Base-by-base conservation (phyloP, 2,329 filamentous ascomycete species). In the Albifimbria verrucaria region DNA sequence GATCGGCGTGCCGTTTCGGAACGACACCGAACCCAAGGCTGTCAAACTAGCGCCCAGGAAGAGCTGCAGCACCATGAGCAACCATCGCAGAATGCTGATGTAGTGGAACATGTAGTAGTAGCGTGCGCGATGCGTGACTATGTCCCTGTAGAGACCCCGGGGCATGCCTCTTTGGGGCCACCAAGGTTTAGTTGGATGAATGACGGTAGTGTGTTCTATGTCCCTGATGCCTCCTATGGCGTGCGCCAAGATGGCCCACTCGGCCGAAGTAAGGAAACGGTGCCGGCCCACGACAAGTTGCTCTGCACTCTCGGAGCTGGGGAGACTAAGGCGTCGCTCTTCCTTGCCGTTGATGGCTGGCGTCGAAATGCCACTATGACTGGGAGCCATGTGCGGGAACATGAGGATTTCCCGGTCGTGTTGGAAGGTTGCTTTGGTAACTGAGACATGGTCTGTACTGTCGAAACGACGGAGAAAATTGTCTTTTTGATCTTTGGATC, bases 141-240 rank as follows among this genome's bases (percentile, higher is more conserved):
- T 68, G 52, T 80, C 78, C 49, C 68, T 70, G 59, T 81, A 82
- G 4, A 82, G 66, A 1, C 79, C 79, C 12, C 67, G 68, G 6
- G 73, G 72, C 59, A 82, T 72, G 10, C 78, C 77, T 39, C 67
- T 68, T 0, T 77, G 71, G 1, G 78, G 76, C 73, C 75, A 81
- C 57, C 69, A 65, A 58, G 67, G 70, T 52, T 64, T 69, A 4
- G 65, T 72, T 1, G 76, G 73, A 48, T 77, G 73, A 24, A 75
- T 63, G 3, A 77, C 65, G 17, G 62, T 61, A 39, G 74, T 67
- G 10, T 71, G 65, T 56, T 80, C 79, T n/a, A 66, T 63, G 50
- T 78, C 77, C 20, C 60, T 67, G 50, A 79, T 67, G 7, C 73
- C 77, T 0, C 78, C 78, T 22, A 81, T 60, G 1, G 73, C 75